Percentiles rank a stretch among this genome's conserved stretches.
Evolutionary conservation across 371 early-diverging fungal genomes (phyloP).

Genomic region (Mortierella sp.): DNA sequence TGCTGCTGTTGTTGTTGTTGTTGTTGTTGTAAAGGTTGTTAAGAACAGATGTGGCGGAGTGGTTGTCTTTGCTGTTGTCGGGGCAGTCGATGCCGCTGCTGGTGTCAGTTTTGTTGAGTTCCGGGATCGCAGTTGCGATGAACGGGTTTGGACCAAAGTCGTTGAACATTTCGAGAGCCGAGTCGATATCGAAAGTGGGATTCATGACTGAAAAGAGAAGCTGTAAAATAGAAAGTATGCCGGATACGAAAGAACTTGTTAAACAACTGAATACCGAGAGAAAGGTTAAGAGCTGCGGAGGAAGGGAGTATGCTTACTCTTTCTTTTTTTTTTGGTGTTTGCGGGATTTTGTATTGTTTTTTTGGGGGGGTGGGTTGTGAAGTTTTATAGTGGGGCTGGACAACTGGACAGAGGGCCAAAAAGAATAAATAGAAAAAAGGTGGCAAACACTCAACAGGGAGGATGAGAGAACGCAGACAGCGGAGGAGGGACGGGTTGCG

Average conservation of each 20-base stretch:
- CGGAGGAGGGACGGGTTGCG: slow-evolving; percentile 3
- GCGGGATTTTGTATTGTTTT: slow-evolving; percentile 1
- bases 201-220: slow-evolving; percentile 11
- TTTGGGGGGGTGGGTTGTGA: neutral
- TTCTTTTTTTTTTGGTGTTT: slow-evolving; percentile 7
- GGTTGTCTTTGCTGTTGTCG: slow-evolving; percentile 17
- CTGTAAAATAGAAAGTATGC: no score
- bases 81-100: slow-evolving; percentile 4
- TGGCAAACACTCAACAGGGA: neutral
- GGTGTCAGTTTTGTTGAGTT: slow-evolving; percentile 10
- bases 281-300: neutral
- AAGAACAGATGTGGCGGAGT: slow-evolving; percentile 6
- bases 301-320: slow-evolving; percentile 1
- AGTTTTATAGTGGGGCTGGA: slow-evolving; percentile 6
- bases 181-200: slow-evolving; percentile 3
- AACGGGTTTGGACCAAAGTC: slow-evolving; percentile 25
- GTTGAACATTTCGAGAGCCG: slow-evolving; percentile 14
- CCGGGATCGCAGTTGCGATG: slow-evolving; percentile 16
- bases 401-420: neutral
- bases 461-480: neutral
- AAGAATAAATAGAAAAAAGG: neutral
- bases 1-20: slow-evolving; percentile 24
- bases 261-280: neutral
- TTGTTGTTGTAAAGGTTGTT: slow-evolving; percentile 5
- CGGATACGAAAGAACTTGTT: no score